Percentiles rank a stretch among this genome's conserved stretches.
Conservation (phyloP, 768 basidiomycete genomes). For the Sarcodon sp. region DNA sequence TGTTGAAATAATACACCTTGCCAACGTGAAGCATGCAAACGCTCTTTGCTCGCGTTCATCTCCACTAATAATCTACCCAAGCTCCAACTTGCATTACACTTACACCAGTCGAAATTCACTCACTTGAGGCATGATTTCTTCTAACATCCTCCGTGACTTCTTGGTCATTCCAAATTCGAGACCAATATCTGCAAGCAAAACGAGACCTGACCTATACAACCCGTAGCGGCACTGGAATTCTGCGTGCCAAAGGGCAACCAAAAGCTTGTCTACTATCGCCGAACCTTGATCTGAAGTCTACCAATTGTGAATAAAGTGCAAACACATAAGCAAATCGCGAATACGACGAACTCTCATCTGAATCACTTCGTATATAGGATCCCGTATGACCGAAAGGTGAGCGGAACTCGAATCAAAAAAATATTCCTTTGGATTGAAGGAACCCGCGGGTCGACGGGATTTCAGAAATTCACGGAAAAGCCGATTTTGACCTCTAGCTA, state of each 20-base stretch:
- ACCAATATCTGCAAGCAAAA: constrained; percentile 67
- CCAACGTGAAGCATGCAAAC: constrained; percentile 59
- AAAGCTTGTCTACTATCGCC: constrained; percentile 47
- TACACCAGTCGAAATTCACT: constrained; percentile 5
- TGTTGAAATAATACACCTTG: constrained; percentile 61
- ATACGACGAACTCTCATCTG: constrained; percentile 21
- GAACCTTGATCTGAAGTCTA: constrained; percentile 57
- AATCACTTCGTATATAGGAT: constrained; percentile 30
- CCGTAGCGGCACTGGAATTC: constrained; percentile 64
- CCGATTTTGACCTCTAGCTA: constrained; percentile 47
- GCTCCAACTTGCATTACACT: not conserved
- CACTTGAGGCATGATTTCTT: constrained; percentile 78
- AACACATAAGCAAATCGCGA: not conserved
- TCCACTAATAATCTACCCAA: constrained; percentile 47
- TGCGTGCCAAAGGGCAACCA: constrained; percentile 67
- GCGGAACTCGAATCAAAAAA: constrained; percentile 26
- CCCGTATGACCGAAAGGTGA: constrained; percentile 23
- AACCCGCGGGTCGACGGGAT: constrained; percentile 42
- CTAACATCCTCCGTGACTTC: constrained; percentile 48
- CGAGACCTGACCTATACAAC: constrained; percentile 54
- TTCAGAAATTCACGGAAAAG: constrained; percentile 55
- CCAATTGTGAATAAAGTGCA: not conserved
- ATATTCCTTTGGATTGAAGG: constrained; percentile 45
- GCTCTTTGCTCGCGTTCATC: constrained; percentile 69
- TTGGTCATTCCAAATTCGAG: constrained; percentile 69